Percentiles rank a stretch among this genome's conserved stretches.
phyloP scores from a whole-genome alignment of 495 filamentous ascomycete species.

The Neurospora sp. region DNA sequence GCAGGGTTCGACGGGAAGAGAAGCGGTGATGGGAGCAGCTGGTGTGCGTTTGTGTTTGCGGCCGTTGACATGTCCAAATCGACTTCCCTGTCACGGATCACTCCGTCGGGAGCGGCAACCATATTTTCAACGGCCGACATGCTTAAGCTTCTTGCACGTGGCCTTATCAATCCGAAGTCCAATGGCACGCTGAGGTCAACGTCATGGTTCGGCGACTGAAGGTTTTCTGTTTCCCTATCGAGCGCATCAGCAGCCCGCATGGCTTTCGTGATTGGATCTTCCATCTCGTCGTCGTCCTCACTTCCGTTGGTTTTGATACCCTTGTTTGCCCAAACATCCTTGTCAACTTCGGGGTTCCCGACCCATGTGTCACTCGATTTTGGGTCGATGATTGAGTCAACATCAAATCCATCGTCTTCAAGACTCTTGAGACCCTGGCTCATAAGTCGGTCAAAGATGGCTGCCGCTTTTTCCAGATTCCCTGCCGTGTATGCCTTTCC shows the following conservation, averaged over 20 bases:
- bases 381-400: not conserved
- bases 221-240: conserved; percentile 33
- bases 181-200: conserved; percentile 25
- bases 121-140: conserved; percentile 20
- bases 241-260: conserved; percentile 44
- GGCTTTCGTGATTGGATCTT: conserved; percentile 32
- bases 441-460: conserved; percentile 32
- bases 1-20: not conserved
- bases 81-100: not conserved
- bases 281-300: conserved; percentile 1
- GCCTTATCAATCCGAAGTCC: conserved; percentile 6
- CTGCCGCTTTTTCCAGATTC: conserved; percentile 31
- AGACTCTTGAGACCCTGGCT: conserved; percentile 30
- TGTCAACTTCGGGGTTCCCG: not conserved
- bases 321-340: not conserved
- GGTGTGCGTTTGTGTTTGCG: not conserved
- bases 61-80: not conserved
- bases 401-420: conserved; percentile 3
- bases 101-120: conserved; percentile 9
- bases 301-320: not conserved
- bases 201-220: conserved; percentile 27
- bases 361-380: not conserved
- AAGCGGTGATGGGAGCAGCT: not conserved
- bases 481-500: conserved; percentile 31
- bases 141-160: conserved; percentile 27